These are phyloP conservation scores for baker's yeast (Saccharomyces cerevisiae) DNA, from an alignment of 805 yeast species.

Conservation along the genomic window DNA sequence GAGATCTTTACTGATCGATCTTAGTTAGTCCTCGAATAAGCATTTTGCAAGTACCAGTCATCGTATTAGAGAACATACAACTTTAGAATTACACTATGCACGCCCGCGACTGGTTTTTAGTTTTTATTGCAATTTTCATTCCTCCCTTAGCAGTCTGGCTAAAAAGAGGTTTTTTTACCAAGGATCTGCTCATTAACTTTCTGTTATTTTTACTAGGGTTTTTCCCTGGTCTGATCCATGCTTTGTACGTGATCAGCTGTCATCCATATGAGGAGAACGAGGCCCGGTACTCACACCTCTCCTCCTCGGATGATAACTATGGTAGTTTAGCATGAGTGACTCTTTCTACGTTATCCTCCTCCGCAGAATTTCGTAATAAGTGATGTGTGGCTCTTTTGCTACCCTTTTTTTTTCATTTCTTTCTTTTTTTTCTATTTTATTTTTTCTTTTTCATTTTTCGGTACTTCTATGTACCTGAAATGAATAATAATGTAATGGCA, in stretches of 20 bases:
- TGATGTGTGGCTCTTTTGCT: neutral
- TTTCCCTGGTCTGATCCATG: constrained; percentile 63
- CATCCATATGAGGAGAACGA: constrained; percentile 38
- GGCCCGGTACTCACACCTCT: neutral
- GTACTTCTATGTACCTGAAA: neutral
- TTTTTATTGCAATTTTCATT: constrained; percentile 55
- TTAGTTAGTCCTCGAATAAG: constrained; percentile 1
- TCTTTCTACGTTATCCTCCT: neutral
- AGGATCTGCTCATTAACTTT: constrained; percentile 45
- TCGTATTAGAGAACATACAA: neutral
- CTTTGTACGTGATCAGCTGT: constrained; percentile 53
- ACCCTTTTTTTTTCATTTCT: neutral
- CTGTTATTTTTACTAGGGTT: constrained; percentile 53
- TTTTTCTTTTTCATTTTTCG: neutral
- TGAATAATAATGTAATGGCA: neutral
- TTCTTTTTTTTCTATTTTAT: neutral
- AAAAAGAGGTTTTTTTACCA: constrained; percentile 47
- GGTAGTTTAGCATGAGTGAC: constrained; percentile 3
- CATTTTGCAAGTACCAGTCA: neutral
- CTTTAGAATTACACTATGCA: constrained; percentile 3
- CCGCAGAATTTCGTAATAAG: neutral
- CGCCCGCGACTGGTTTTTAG: constrained; percentile 51
- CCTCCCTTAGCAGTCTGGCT: constrained; percentile 68
- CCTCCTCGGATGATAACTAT: constrained; percentile 2
- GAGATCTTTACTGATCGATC: neutral